phyloP scores from a whole-genome alignment of 352 stramenopile genomes.

The Phytophthora pseudosyringae region DNA sequence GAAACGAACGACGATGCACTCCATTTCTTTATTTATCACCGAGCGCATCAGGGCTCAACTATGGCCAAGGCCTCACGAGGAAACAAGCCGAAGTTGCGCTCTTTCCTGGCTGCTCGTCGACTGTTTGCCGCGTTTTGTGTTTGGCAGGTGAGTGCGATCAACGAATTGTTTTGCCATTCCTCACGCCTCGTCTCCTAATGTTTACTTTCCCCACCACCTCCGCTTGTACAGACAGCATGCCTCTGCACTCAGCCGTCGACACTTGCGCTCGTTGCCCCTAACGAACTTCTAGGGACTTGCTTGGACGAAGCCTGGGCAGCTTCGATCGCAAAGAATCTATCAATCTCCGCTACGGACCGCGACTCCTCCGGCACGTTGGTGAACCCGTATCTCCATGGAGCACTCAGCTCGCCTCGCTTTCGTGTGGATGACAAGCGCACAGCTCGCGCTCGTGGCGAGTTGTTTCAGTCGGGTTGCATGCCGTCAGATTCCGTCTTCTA shows the following conservation, averaged over 20 bases:
- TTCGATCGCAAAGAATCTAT: slow-evolving; percentile 25
- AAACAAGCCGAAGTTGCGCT: background rate
- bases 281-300: slow-evolving; percentile 49
- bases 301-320: slow-evolving; percentile 48
- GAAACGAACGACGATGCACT: slow-evolving; percentile 12
- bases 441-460: slow-evolving; percentile 12
- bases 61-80: background rate
- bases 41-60: background rate
- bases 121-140: background rate
- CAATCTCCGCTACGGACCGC: slow-evolving; percentile 33
- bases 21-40: no score
- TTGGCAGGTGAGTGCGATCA: slow-evolving; percentile 21
- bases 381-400: slow-evolving; percentile 42
- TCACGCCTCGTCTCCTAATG: background rate
- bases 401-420: slow-evolving; percentile 44
- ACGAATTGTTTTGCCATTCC: background rate
- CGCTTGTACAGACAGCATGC: slow-evolving; percentile 2
- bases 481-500: slow-evolving; percentile 35
- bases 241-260: background rate
- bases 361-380: slow-evolving; percentile 30
- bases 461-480: slow-evolving; percentile 45
- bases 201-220: background rate
- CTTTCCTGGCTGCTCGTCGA: background rate
- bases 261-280: slow-evolving; percentile 35
- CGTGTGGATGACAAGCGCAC: slow-evolving; percentile 41